A percentile compares a stretch with the other conserved stretches of the same genome.
phyloP scores from a whole-genome alignment of 2,329 filamentous ascomycete species.

The Cercospora zeae-maydis region DNA sequence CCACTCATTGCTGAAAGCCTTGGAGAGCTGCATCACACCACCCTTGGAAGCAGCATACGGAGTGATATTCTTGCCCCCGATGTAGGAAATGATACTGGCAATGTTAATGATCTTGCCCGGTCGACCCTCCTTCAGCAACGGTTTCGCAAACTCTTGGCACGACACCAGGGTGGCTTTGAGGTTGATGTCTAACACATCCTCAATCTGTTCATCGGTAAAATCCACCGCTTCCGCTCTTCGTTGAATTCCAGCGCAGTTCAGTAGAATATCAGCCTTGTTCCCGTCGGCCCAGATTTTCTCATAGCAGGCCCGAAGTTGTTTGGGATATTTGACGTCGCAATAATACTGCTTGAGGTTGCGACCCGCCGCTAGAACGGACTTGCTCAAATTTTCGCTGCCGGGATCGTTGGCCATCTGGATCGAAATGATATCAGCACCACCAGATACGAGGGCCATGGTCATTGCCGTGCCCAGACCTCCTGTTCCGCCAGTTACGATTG shows the following conservation, averaged over 20 bases:
- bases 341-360: conserved; percentile 19
- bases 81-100: conserved; percentile 26
- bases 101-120: conserved; percentile 32
- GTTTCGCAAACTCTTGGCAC: conserved; percentile 29
- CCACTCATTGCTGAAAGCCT: conserved; percentile 84
- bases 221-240: conserved; percentile 29
- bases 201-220: conserved; percentile 33
- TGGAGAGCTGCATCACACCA: conserved; percentile 77
- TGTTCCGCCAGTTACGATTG: conserved; percentile 26
- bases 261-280: conserved; percentile 28
- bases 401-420: conserved; percentile 23
- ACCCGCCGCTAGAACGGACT: conserved; percentile 12
- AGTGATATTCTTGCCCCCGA: conserved; percentile 63
- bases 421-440: conserved; percentile 33
- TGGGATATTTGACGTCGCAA: conserved; percentile 18
- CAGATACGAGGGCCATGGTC: conserved; percentile 34
- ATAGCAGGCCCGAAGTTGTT: conserved; percentile 17
- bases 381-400: conserved; percentile 7
- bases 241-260: conserved; percentile 34
- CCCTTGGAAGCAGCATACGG: conserved; percentile 84
- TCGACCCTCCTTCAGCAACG: conserved; percentile 21
- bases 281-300: conserved; percentile 27
- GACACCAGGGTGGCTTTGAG: conserved; percentile 25
- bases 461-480: conserved; percentile 33
- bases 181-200: conserved; percentile 29